A percentile compares a stretch with the other conserved stretches of the same genome.
Conservation (phyloP, 768 basidiomycete genomes). For the Russula sp. region DNA sequence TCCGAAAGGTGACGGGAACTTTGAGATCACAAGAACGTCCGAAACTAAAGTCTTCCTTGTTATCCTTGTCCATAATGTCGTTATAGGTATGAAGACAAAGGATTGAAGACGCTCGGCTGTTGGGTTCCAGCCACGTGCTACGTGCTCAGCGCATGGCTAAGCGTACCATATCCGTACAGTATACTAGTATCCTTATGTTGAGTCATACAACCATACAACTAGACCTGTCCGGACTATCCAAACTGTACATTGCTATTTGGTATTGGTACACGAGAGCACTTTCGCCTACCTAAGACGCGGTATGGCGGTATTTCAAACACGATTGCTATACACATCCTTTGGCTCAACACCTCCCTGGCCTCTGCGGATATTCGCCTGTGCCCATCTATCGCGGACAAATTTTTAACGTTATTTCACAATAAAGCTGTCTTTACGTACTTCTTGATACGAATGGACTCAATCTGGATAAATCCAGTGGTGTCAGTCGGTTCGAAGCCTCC, state of each 20-base stretch:
- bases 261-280: not conserved
- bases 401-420: constrained; percentile 9
- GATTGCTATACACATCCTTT: constrained; percentile 72
- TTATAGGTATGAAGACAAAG: not conserved
- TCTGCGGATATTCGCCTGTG: constrained; percentile 77
- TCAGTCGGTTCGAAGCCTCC: constrained; percentile 97
- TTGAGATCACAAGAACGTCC: constrained; percentile 87
- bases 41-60: constrained; percentile 86
- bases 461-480: constrained; percentile 93
- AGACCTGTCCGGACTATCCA: not conserved
- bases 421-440: constrained; percentile 49
- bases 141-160: no score
- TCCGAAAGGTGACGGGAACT: constrained; percentile 78
- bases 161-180: not conserved
- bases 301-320: constrained; percentile 28
- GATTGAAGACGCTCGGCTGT: not conserved
- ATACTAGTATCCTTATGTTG: no score
- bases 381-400: constrained; percentile 51
- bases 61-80: constrained; percentile 46
- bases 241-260: not conserved
- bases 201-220: no score
- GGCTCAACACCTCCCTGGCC: constrained; percentile 73
- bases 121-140: no score
- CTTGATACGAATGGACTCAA: constrained; percentile 96
- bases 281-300: not conserved